Evolutionary conservation across 306 rosid species (phyloP).

Genomic region (Fragaria vesca): DNA sequence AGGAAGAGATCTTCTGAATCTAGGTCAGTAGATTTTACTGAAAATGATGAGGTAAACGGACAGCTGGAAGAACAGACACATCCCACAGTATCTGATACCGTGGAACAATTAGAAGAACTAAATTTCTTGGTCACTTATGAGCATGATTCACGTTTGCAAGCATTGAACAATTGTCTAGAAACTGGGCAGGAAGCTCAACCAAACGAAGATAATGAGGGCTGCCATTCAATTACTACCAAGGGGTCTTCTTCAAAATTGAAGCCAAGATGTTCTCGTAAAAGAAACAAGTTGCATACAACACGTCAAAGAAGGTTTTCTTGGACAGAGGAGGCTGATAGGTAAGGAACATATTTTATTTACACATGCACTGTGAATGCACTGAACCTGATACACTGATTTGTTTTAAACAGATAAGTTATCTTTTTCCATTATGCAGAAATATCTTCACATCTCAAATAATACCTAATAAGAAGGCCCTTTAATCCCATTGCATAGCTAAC

Average conservation of each 20-base stretch:
- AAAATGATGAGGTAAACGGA: conserved; percentile 41
- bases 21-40: conserved; percentile 48
- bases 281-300: conserved; percentile 46
- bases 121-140: conserved; percentile 37
- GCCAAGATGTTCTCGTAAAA: conserved; percentile 42
- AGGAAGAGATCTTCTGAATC: conserved; percentile 36
- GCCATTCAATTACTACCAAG: conserved; percentile 41
- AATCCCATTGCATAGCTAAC: background rate
- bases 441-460: background rate
- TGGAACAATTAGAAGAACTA: conserved; percentile 37
- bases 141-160: conserved; percentile 31
- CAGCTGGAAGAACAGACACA: conserved; percentile 30
- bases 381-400: background rate
- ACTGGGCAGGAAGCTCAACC: conserved; percentile 34
- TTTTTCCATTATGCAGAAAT: background rate
- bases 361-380: background rate
- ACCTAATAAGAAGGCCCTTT: background rate
- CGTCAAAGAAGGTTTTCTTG: conserved; percentile 72
- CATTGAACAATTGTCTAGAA: conserved; percentile 40
- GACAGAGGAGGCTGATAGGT: conserved; percentile 94
- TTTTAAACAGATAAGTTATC: background rate
- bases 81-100: conserved; percentile 26
- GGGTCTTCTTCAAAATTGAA: conserved; percentile 48
- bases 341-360: conserved; percentile 8
- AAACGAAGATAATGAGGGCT: conserved; percentile 38